These are phyloP conservation scores for Cutaneotrichosporon sp. DNA, from an alignment of 1,284 basidiomycete genomes.

Conservation along the genomic window DNA sequence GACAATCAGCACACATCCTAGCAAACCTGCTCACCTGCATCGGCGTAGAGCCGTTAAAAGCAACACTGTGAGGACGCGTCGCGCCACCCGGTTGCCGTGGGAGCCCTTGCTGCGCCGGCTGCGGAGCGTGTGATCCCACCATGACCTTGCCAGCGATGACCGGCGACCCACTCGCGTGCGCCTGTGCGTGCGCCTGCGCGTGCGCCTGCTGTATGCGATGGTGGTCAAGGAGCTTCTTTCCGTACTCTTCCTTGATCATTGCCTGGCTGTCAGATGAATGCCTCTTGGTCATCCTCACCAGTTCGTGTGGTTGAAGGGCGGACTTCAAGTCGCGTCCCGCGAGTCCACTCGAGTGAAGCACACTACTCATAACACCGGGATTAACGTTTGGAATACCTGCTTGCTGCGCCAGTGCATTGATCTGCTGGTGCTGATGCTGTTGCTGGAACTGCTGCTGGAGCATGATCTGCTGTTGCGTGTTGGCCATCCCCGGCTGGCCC, in stretches of 20 bases:
- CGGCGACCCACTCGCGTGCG: conserved; percentile 16
- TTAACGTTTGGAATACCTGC: conserved; percentile 29
- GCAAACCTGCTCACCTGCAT: conserved; percentile 25
- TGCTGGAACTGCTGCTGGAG: conserved; percentile 30
- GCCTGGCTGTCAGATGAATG: background rate
- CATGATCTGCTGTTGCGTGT: conserved; percentile 22
- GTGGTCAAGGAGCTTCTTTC: conserved; percentile 9
- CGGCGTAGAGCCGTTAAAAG: conserved; percentile 27
- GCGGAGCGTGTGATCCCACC: conserved; percentile 14
- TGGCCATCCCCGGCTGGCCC: conserved; percentile 17
- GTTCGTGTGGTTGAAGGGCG: conserved; percentile 27
- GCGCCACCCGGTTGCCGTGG: conserved; percentile 27
- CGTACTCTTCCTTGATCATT: conserved; percentile 33
- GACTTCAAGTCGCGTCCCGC: conserved; percentile 34
- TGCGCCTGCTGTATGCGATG: conserved; percentile 13
- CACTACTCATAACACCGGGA: conserved; percentile 37
- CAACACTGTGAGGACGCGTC: conserved; percentile 22
- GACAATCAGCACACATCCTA: conserved; percentile 1
- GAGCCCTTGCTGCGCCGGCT: conserved; percentile 19
- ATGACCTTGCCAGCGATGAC: conserved; percentile 10
- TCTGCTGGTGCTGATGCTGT: conserved; percentile 11
- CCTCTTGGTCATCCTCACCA: conserved; percentile 38
- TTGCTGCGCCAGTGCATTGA: background rate
- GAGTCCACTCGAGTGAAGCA: conserved; percentile 34
- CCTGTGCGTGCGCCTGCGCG: conserved; percentile 12